phyloP scores from a whole-genome alignment of 1,284 basidiomycete species.

The Prillingera fragicola region DNA sequence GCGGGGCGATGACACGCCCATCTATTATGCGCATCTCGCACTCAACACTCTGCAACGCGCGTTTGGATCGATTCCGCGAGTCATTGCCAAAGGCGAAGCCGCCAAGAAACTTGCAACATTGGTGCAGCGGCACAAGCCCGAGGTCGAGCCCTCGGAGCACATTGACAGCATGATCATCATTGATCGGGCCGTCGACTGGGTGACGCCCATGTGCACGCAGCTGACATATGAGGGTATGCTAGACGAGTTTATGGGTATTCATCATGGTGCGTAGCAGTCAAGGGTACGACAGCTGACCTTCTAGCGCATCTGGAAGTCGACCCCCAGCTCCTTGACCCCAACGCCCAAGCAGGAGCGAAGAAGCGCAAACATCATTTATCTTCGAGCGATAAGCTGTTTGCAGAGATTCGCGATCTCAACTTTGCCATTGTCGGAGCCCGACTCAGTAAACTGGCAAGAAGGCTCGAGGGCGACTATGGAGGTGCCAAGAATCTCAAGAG shows the following conservation, averaged over 20 bases:
- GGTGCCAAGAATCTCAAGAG: constrained; percentile 58
- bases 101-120: constrained; percentile 72
- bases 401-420: constrained; percentile 82
- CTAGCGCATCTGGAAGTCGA: constrained; percentile 88
- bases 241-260: constrained; percentile 88
- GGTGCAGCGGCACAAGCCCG: constrained; percentile 56
- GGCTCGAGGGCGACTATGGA: constrained; percentile 80
- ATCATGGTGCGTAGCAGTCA: constrained; percentile 64
- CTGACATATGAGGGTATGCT: constrained; percentile 94
- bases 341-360: constrained; percentile 55
- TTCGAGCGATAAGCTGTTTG: constrained; percentile 71
- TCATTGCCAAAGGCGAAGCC: constrained; percentile 87
- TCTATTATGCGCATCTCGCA: constrained; percentile 84
- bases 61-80: constrained; percentile 84
- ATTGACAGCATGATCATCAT: constrained; percentile 85
- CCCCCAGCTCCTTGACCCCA: constrained; percentile 62
- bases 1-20: constrained; percentile 88
- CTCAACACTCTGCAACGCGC: constrained; percentile 77
- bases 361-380: constrained; percentile 84
- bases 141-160: constrained; percentile 46
- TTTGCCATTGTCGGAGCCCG: constrained; percentile 86
- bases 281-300: neutral
- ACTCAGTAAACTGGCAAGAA: constrained; percentile 72
- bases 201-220: constrained; percentile 91
- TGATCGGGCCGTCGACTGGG: constrained; percentile 90